Evolutionary conservation across 192 early-diverging fungal genomes (phyloP), one percentile per base, ranked within the genome.

Genomic region (Dissophora globulifera): DNA sequence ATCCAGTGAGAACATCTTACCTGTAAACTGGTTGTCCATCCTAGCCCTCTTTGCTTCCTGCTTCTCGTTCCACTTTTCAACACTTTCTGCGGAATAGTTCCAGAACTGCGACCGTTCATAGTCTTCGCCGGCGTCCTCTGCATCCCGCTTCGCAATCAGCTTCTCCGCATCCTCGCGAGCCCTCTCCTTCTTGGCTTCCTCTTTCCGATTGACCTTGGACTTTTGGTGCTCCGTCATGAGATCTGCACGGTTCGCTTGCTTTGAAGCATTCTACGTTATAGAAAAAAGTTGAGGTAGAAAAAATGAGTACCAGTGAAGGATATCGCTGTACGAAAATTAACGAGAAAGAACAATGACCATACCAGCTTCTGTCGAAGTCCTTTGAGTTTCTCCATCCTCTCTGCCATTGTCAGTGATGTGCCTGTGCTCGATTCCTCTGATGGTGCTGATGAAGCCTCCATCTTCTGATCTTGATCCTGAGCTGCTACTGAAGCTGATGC

Each of bases 31-130:
- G 43, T 83, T 85, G 33, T 97, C 92, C 31, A 79, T 86, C 13
- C 82, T 68, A 62, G 83, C 66, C 16, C 65, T 83, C 58, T 92
- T 90, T 64, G 89, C 87, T 29, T 86, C 85, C 80, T 93, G 82
- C 66, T 93, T 94, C 70, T 90, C 86, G 35, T 95, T 87, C 92
- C 93, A 96, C 26, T 80, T 82, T 64, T 96, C 93, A 0, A 96
- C 95, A 16, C 86, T 85, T 56, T 96, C 94, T 11, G 90, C 89
- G 17, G 94, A 92, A 63, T 96, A 98, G 17, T 89, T 83, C 90
- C 93, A 88, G 49, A 90, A 91, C 53, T 91, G 84, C 3, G 85
- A 82, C 32, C 97, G 86, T 64, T 96, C 95, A 61, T 92, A 94
- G 65, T 98, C 95, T 17, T 85, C 78, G 3, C 95, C 96, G 13